phyloP scores from a whole-genome alignment of 768 basidiomycete species.

The Ramaria rubella region DNA sequence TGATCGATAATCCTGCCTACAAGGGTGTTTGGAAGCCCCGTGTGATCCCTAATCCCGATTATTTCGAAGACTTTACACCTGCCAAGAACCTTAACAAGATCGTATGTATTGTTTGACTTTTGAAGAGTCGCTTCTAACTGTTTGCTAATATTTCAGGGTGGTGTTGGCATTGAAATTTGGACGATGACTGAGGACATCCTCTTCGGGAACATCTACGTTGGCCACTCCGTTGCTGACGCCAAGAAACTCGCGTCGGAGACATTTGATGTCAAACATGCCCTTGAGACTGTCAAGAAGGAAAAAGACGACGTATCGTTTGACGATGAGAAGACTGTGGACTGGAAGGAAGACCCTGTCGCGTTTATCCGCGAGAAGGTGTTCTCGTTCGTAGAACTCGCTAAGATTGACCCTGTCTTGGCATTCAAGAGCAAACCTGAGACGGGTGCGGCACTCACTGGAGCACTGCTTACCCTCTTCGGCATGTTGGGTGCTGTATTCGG shows the following conservation, averaged over 20 bases:
- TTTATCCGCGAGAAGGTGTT: slow-evolving; percentile 75
- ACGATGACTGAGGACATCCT: slow-evolving; percentile 97
- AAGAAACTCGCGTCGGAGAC: slow-evolving; percentile 77
- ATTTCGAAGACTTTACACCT: slow-evolving; percentile 82
- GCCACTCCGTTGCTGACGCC: slow-evolving; percentile 83
- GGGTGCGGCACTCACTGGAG: slow-evolving; percentile 67
- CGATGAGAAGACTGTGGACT: slow-evolving; percentile 42
- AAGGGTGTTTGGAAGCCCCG: slow-evolving; percentile 91
- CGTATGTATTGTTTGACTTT: slow-evolving; percentile 35
- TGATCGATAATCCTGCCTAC: slow-evolving; percentile 97
- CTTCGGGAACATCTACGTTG: slow-evolving; percentile 91
- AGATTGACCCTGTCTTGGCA: slow-evolving; percentile 69
- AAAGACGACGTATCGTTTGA: slow-evolving; percentile 40
- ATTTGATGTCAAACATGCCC: slow-evolving; percentile 83
- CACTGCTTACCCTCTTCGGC: slow-evolving; percentile 72
- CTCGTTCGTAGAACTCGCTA: slow-evolving; percentile 73
- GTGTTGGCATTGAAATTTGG: slow-evolving; percentile 98
- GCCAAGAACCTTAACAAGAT: slow-evolving; percentile 82
- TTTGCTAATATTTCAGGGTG: slow-evolving; percentile 45
- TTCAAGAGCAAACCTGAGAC: slow-evolving; percentile 88
- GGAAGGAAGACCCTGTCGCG: slow-evolving; percentile 68
- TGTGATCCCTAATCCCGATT: slow-evolving; percentile 85
- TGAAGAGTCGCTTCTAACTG: neutral
- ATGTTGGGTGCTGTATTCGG: slow-evolving; percentile 79
- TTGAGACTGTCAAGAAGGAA: slow-evolving; percentile 64